Evolutionary conservation across 345 rosid species (phyloP), one percentile per base, ranked within the genome.

Genomic region (Gossypium thurberi): DNA sequence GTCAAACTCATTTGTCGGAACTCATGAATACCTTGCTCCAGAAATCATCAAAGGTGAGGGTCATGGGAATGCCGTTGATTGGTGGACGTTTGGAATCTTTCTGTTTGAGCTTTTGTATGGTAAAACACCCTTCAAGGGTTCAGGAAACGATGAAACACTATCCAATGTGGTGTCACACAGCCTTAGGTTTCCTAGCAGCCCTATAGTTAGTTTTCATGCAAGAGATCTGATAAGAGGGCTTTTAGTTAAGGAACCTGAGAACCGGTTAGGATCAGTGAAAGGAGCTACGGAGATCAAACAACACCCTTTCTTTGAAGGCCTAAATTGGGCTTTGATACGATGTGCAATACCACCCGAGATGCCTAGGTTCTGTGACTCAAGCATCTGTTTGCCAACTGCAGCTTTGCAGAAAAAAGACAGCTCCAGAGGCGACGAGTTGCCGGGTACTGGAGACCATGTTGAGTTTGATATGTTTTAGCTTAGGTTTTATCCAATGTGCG

Each of bases 51-150:
- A 88, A 78, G 88, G 90, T 10, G 91, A 90, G 63, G 93, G 91
- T 57, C 96, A 90, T 74, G 96, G 96, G 65, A 88, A 84, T 73
- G 86, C 96, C 17, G 96, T 90, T 55, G 96, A 90, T 73, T 90
- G 96, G 96, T 90, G 96, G 92, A 90, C 88, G 3, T 88, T 84
- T n/a, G 96, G 96, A 15, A 87, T 90, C 74, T 88, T 90, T 76
- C 75, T 90, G 70, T 90, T 80, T 44, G 96, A 90, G 82, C 84
- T 90, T 56, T 70, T 90, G 46, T 90, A 86, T 26, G 91, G 96
- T 18, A 86, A 71, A 81, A 90, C 92, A 0, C 96, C 92, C 1
- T 88, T 90, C 85, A 90, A 90, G 80, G 96, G 96, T 42, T 79
- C 79, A 0, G 85, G 82, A 74, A 87, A 88, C 3, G 96, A 90